Conservation (phyloP, 2,329 filamentous ascomycete genomes). For the Hypoxylon sp. region DNA sequence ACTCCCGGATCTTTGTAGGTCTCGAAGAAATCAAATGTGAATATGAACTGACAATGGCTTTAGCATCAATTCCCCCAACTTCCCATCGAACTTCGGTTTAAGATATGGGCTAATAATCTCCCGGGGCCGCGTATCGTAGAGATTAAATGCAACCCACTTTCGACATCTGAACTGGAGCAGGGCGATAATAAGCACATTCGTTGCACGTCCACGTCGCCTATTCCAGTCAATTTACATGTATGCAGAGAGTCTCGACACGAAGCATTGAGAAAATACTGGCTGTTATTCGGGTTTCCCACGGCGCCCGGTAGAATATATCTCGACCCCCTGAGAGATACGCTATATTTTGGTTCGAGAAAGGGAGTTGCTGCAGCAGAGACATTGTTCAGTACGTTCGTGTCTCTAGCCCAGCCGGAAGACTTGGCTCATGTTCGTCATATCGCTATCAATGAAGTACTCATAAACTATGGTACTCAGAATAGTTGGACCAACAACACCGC, state of each 20-base stretch:
- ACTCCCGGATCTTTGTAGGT: slow-evolving; percentile 38
- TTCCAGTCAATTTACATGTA: slow-evolving; percentile 63
- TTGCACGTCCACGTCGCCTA: slow-evolving; percentile 59
- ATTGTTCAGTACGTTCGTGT: slow-evolving; percentile 62
- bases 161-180: slow-evolving; percentile 12
- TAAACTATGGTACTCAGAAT: slow-evolving; percentile 48
- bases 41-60: slow-evolving; percentile 13
- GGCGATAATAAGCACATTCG: background rate
- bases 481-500: background rate
- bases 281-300: slow-evolving; percentile 60
- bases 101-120: slow-evolving; percentile 64
- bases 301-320: slow-evolving; percentile 61
- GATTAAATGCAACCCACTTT: slow-evolving; percentile 21
- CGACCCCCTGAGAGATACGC: slow-evolving; percentile 59
- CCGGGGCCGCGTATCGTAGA: slow-evolving; percentile 61
- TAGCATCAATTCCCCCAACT: slow-evolving; percentile 62
- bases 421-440: slow-evolving; percentile 59
- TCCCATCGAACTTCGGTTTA: slow-evolving; percentile 63
- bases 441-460: slow-evolving; percentile 63
- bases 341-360: slow-evolving; percentile 63
- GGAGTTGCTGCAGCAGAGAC: slow-evolving; percentile 63
- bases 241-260: slow-evolving; percentile 64
- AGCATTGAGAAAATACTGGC: slow-evolving; percentile 59
- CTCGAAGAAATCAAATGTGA: slow-evolving; percentile 1
- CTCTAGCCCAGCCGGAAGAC: slow-evolving; percentile 60